Base-by-base conservation (phyloP, 148 eudicot species). In the Amaranthus hypochondriacus region DNA sequence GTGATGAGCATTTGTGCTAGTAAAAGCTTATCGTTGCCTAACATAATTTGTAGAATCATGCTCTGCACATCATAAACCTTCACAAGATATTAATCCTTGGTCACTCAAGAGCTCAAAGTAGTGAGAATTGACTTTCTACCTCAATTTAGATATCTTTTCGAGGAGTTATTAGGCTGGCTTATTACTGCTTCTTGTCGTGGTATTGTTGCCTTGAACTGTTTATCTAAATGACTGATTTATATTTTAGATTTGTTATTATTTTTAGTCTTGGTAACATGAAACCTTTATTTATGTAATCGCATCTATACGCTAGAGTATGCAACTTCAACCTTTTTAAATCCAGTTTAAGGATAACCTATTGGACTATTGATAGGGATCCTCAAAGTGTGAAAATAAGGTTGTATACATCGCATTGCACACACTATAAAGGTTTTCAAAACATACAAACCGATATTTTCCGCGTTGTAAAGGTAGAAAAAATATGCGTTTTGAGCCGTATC, bases 61-160 rank as follows among this genome's bases (percentile, higher is more conserved):
- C 18, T 78, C 62, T 74, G 66, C 67, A 58, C 77, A 42, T 62
- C 68, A 59, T 79, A 70, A 74, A 14, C 55, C 78, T 48, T 76
- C 69, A 69, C 81, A 73, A 60, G 70, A 53, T 53, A 44, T 53
- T 60, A 54, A 46, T 71, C 74, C 70, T 62, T 64, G 71, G 81
- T 77, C 79, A 55, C 73, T 72, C 67, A 47, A 70, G 78, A 71
- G 48, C 68, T 72, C 54, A 63, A 54, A 43, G 68, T 63, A 74
- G 50, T 62, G 63, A 75, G 63, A 62, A 9, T 72, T 59, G n/a
- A 57, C 46, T 68, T 66, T 78, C 67, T 66, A 52, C 53, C 48
- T 71, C 76, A 71, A 48, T 77, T 66, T 71, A 56, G 66, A 70
- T 57, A 70, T 48, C 75, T 56, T 78, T 62, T 79, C 78, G 66